Percentiles rank a stretch among this genome's conserved stretches.
phyloP scores from a whole-genome alignment of 495 filamentous ascomycete species.

The Delitschia confertaspora region DNA sequence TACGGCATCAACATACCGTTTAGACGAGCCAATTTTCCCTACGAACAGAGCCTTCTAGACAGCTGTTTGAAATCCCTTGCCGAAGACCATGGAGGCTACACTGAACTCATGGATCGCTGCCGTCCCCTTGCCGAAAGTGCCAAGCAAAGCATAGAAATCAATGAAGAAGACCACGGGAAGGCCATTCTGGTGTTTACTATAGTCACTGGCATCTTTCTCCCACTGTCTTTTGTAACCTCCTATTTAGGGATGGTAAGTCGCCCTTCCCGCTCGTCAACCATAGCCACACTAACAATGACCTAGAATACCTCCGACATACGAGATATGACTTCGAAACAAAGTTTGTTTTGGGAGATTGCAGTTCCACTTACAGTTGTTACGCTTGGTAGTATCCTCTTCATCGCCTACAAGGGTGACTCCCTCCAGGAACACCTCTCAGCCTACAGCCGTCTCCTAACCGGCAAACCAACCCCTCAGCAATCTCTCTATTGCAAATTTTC shows the following conservation, averaged over 20 bases:
- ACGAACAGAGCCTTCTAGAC: slow-evolving; percentile 11
- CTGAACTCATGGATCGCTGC: slow-evolving; percentile 11
- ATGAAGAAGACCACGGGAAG: slow-evolving; percentile 27
- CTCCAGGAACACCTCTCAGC: slow-evolving; percentile 2
- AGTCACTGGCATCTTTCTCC: slow-evolving; percentile 28
- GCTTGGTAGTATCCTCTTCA: slow-evolving; percentile 9
- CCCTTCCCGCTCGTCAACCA: slow-evolving; percentile 34
- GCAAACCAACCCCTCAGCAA: slow-evolving; percentile 6
- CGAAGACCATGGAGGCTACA: slow-evolving; percentile 12
- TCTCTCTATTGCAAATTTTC: no score
- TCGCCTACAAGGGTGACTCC: slow-evolving; percentile 28
- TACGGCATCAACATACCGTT: slow-evolving; percentile 4
- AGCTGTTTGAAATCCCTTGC: slow-evolving; percentile 10
- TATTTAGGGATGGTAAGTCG: slow-evolving; percentile 24
- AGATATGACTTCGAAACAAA: slow-evolving; percentile 25
- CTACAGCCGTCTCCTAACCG: background rate
- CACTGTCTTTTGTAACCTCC: slow-evolving; percentile 23
- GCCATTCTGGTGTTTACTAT: slow-evolving; percentile 29
- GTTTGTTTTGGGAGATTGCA: slow-evolving; percentile 29
- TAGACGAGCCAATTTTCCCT: slow-evolving; percentile 8
- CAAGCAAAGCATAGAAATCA: slow-evolving; percentile 24
- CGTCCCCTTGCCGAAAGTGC: slow-evolving; percentile 18
- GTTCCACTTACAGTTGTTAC: slow-evolving; percentile 24
- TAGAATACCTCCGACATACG: slow-evolving; percentile 30
- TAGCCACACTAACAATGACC: slow-evolving; percentile 36